phyloP scores from a whole-genome alignment of 2,329 filamentous ascomycete species.

The Exophiala mesophila region DNA sequence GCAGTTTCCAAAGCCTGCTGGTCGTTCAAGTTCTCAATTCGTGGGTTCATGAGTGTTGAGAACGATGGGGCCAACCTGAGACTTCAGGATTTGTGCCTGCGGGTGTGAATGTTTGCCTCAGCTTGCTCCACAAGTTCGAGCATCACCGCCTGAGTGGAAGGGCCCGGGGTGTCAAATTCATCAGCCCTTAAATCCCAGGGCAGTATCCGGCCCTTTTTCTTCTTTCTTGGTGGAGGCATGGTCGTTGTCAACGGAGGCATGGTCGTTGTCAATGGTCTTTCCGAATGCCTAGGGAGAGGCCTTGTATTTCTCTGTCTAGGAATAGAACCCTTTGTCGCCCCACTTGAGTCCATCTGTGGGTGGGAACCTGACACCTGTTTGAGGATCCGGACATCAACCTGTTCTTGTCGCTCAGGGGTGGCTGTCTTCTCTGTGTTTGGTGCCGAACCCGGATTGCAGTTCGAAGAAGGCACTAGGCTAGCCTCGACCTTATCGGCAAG shows the following conservation, averaged over 20 bases:
- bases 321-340: background rate
- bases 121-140: slow-evolving; percentile 15
- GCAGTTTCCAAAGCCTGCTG: no score
- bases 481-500: slow-evolving; percentile 14
- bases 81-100: no score
- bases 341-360: background rate
- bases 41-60: no score
- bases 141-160: slow-evolving; percentile 20
- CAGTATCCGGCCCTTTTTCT: background rate
- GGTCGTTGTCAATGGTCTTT: background rate
- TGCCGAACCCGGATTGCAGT: no score
- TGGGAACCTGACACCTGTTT: background rate
- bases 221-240: background rate
- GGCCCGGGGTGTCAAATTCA: slow-evolving; percentile 15
- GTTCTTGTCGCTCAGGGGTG: background rate
- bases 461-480: background rate
- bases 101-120: slow-evolving; percentile 11
- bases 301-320: background rate
- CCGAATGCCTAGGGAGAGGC: background rate
- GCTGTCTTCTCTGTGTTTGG: background rate
- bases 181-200: slow-evolving; percentile 14
- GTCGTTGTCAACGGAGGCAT: background rate
- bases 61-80: no score
- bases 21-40: no score
- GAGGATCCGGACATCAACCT: background rate